A percentile compares a stretch with the other conserved stretches of the same genome.
These are phyloP conservation scores for Neonectria sp. DNA, from an alignment of 2,329 filamentous ascomycete species.

Conservation along the genomic window DNA sequence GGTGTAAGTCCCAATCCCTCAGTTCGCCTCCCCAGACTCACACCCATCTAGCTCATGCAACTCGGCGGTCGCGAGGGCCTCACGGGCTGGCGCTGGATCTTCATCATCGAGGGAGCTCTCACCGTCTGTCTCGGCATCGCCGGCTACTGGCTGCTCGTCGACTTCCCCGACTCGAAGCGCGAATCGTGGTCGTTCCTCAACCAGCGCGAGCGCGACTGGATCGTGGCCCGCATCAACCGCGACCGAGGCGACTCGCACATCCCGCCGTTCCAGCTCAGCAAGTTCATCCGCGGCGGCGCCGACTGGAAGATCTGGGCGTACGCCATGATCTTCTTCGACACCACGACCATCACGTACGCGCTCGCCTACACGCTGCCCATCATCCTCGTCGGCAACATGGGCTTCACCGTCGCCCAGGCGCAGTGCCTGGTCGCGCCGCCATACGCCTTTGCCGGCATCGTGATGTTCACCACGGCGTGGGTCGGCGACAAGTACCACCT, in stretches of 20 bases:
- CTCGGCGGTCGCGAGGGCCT: constrained; percentile 70
- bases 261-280: constrained; percentile 65
- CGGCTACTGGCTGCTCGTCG: constrained; percentile 72
- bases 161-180: constrained; percentile 73
- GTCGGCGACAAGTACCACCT: constrained; percentile 76
- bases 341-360: constrained; percentile 81
- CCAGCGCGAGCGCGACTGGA: constrained; percentile 65
- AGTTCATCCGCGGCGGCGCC: constrained; percentile 62
- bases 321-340: constrained; percentile 73
- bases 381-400: constrained; percentile 75
- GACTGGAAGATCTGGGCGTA: constrained; percentile 76
- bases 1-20: constrained; percentile 63
- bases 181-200: constrained; percentile 68
- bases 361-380: constrained; percentile 86
- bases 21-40: constrained; percentile 11
- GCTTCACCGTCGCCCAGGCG: constrained; percentile 73
- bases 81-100: constrained; percentile 78
- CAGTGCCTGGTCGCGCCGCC: constrained; percentile 82
- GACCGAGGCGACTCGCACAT: constrained; percentile 72
- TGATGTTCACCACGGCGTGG: constrained; percentile 74
- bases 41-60: constrained; percentile 68
- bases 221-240: constrained; percentile 67
- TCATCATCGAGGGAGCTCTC: constrained; percentile 68
- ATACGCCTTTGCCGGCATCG: constrained; percentile 74
- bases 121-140: constrained; percentile 67